A percentile compares a stretch with the other conserved stretches of the same genome.
These are phyloP conservation scores for Selenicereus undatus DNA, from an alignment of 148 eudicot genomes.

Conservation along the genomic window DNA sequence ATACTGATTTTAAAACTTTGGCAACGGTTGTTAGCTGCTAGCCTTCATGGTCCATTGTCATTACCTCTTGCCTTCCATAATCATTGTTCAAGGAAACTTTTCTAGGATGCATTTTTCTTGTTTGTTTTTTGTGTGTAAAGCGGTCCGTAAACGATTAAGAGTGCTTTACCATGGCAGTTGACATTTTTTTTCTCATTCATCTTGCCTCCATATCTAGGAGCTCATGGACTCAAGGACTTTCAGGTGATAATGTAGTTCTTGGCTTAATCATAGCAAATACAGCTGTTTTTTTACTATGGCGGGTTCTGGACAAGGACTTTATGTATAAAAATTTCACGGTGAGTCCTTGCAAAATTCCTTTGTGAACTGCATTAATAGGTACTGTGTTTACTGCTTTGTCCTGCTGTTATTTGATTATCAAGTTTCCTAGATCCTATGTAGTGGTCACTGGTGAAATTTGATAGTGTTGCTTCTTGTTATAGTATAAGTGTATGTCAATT, in stretches of 20 bases:
- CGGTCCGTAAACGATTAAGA: background rate
- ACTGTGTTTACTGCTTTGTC: background rate
- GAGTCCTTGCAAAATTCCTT: slow-evolving; percentile 31
- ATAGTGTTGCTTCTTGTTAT: background rate
- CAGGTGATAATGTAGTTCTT: slow-evolving; percentile 50
- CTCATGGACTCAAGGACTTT: slow-evolving; percentile 48
- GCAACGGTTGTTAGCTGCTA: background rate
- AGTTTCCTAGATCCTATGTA: background rate
- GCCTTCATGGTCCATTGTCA: background rate
- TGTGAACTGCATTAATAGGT: background rate
- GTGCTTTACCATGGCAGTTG: background rate
- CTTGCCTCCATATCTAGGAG: slow-evolving; percentile 44
- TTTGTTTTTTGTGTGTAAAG: background rate
- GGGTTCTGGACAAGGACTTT: slow-evolving; percentile 42
- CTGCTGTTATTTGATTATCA: background rate
- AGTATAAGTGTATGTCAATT: background rate
- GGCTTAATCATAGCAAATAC: slow-evolving; percentile 68
- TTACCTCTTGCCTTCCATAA: background rate
- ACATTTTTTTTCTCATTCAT: background rate
- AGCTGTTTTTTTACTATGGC: slow-evolving; percentile 74
- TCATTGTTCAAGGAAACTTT: background rate
- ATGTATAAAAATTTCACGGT: slow-evolving; percentile 73
- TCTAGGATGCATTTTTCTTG: background rate
- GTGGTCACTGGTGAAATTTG: background rate
- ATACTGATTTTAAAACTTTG: background rate